A percentile compares a stretch with the other conserved stretches of the same genome.
phyloP scores from a whole-genome alignment of 1,284 basidiomycete species.

The Meripilus lineatus region DNA sequence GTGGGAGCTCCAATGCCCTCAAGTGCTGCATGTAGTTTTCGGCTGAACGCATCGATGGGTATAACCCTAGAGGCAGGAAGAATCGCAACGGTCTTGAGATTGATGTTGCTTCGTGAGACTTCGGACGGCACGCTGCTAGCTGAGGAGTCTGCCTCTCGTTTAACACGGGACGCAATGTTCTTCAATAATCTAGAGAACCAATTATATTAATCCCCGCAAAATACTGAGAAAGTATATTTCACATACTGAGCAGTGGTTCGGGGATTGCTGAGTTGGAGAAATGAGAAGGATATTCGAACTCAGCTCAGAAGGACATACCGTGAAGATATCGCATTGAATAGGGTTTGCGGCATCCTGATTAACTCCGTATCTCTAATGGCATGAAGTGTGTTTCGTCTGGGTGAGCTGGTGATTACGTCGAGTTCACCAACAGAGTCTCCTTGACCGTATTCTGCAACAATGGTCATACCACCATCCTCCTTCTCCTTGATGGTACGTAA shows the following conservation, averaged over 20 bases:
- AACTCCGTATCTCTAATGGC: slow-evolving; percentile 98
- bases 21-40: slow-evolving; percentile 82
- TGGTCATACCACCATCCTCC: slow-evolving; percentile 70
- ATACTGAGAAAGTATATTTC: too few relatives aligned
- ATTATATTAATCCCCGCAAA: background rate
- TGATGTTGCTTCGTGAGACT: slow-evolving; percentile 77
- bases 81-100: slow-evolving; percentile 90
- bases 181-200: slow-evolving; percentile 59
- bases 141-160: slow-evolving; percentile 72
- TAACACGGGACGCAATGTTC: slow-evolving; percentile 90
- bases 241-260: slow-evolving; percentile 93
- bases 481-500: slow-evolving; percentile 78
- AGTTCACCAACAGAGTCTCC: slow-evolving; percentile 85
- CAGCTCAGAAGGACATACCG: slow-evolving; percentile 40
- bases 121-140: slow-evolving; percentile 46
- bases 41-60: slow-evolving; percentile 84
- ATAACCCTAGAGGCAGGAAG: slow-evolving; percentile 79
- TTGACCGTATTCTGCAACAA: slow-evolving; percentile 93
- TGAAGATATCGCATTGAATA: slow-evolving; percentile 95
- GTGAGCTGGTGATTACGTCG: slow-evolving; percentile 96
- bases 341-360: slow-evolving; percentile 94
- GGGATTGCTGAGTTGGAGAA: slow-evolving; percentile 63
- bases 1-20: slow-evolving; percentile 88
- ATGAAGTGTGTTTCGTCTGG: slow-evolving; percentile 87
- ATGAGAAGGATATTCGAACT: too few relatives aligned